A percentile compares a stretch with the other conserved stretches of the same genome.
Conservation (phyloP, 371 early-diverging fungal species). For the Lichtheimia corymbifera region DNA sequence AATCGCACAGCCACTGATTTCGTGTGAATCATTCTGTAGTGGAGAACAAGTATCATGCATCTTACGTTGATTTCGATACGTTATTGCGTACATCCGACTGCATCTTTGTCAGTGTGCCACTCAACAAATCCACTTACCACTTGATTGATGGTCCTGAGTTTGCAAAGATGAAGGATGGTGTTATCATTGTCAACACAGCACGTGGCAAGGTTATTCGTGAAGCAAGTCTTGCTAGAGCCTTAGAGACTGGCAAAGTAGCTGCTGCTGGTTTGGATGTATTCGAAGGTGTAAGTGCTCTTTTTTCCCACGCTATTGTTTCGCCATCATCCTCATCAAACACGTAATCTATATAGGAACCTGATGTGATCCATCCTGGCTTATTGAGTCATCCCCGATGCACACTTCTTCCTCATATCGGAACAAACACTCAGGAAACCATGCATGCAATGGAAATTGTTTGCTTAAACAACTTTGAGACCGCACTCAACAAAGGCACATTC, state of each 20-base stretch:
- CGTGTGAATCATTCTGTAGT: conserved; percentile 8
- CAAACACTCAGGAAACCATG: conserved; percentile 41
- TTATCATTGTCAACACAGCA: conserved; percentile 61
- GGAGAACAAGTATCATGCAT: conserved; percentile 35
- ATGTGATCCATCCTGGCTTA: conserved; percentile 39
- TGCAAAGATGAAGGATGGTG: conserved; percentile 52
- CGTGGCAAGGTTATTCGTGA: conserved; percentile 64
- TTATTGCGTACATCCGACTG: conserved; percentile 54
- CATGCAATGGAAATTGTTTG: conserved; percentile 47
- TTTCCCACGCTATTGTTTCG: too few species aligned
- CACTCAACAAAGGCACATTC: conserved; percentile 27
- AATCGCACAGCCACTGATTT: not conserved
- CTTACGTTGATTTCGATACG: conserved; percentile 54
- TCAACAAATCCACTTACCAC: conserved; percentile 50
- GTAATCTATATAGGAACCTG: conserved; percentile 26
- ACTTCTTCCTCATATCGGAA: conserved; percentile 50
- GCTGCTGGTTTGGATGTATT: conserved; percentile 65
- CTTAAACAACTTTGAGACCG: conserved; percentile 36
- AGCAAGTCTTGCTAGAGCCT: conserved; percentile 49
- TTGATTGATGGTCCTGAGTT: conserved; percentile 50
- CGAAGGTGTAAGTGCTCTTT: conserved; percentile 43
- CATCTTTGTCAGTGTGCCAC: conserved; percentile 61
- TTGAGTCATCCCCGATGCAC: conserved; percentile 41
- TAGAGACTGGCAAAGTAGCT: conserved; percentile 56
- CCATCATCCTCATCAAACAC: not conserved